phyloP scores from a whole-genome alignment of 2,329 filamentous ascomycete species.

The Trichoderma koningii region DNA sequence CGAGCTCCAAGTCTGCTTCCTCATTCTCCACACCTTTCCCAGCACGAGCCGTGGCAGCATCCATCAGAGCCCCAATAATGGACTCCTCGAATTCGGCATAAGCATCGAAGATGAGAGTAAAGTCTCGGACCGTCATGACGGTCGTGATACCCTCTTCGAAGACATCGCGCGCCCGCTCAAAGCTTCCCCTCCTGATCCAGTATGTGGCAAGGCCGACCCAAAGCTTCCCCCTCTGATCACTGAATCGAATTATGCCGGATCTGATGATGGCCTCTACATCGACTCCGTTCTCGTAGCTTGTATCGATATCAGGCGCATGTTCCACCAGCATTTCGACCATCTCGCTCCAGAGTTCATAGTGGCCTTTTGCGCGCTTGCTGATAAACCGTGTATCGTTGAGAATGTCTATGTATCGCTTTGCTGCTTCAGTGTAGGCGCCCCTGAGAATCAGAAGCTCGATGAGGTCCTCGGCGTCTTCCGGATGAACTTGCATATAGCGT shows the following conservation, averaged over 20 bases:
- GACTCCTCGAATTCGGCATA: slow-evolving; percentile 98
- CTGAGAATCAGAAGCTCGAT: slow-evolving; percentile 84
- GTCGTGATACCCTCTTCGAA: slow-evolving; percentile 97
- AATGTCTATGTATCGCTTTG: slow-evolving; percentile 86
- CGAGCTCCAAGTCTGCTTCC: slow-evolving; percentile 88
- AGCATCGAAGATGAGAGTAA: slow-evolving; percentile 92
- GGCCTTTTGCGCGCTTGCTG: slow-evolving; percentile 91
- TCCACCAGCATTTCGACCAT: slow-evolving; percentile 94
- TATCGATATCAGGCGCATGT: slow-evolving; percentile 83
- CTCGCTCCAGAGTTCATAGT: slow-evolving; percentile 96
- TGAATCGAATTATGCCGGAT: slow-evolving; percentile 86
- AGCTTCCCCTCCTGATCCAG: slow-evolving; percentile 90
- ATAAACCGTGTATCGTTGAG: slow-evolving; percentile 87
- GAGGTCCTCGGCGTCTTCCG: slow-evolving; percentile 92
- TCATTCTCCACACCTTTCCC: slow-evolving; percentile 77
- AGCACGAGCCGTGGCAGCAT: slow-evolving; percentile 77
- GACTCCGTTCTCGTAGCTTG: slow-evolving; percentile 77
- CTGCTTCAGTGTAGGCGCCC: slow-evolving; percentile 85
- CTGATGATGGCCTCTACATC: slow-evolving; percentile 90
- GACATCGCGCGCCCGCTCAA: slow-evolving; percentile 87
- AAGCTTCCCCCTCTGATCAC: slow-evolving; percentile 90
- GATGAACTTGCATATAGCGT: slow-evolving; percentile 95
- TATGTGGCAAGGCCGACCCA: slow-evolving; percentile 96
- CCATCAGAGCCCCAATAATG: slow-evolving; percentile 88
- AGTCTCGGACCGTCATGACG: slow-evolving; percentile 98